phyloP scores from a whole-genome alignment of 1,284 basidiomycete genomes.

The Stereum hirsutum region DNA sequence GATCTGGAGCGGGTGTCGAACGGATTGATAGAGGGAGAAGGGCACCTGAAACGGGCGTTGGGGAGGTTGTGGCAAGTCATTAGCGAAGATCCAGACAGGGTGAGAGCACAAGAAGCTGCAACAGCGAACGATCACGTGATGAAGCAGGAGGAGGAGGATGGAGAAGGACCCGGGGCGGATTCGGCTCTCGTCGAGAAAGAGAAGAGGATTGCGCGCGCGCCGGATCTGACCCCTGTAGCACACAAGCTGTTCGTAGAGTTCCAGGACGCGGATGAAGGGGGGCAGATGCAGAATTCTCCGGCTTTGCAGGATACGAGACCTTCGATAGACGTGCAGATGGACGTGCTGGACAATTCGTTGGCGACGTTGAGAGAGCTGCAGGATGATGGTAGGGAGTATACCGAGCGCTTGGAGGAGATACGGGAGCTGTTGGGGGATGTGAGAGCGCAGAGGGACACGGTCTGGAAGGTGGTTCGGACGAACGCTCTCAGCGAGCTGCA shows the following conservation, averaged over 20 bases:
- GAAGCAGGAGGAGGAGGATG: constrained; percentile 57
- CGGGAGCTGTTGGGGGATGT: constrained; percentile 67
- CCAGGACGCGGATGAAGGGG: too few species aligned
- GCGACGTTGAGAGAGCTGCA: constrained; percentile 64
- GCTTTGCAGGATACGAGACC: constrained; percentile 48
- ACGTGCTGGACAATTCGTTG: constrained; percentile 62
- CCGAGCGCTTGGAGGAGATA: constrained; percentile 71
- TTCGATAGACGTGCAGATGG: constrained; percentile 59
- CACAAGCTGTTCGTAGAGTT: constrained; percentile 67
- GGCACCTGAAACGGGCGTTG: constrained; percentile 56
- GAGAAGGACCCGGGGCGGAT: constrained; percentile 46
- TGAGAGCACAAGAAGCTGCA: constrained; percentile 24
- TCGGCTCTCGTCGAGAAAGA: constrained; percentile 41
- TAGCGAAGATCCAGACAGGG: constrained; percentile 46
- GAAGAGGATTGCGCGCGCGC: constrained; percentile 44
- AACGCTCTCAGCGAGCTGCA: constrained; percentile 67
- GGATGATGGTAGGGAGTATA: constrained; percentile 75
- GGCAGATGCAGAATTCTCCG: constrained; percentile 33
- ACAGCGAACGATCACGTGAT: too few species aligned
- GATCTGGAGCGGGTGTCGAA: constrained; percentile 73
- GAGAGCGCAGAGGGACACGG: constrained; percentile 52
- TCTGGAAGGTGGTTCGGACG: constrained; percentile 69
- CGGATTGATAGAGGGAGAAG: constrained; percentile 71
- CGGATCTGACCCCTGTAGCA: constrained; percentile 51
- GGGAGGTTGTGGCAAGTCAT: constrained; percentile 74